These are phyloP conservation scores for Xylaria venustula DNA, from an alignment of 495 filamentous ascomycete species.

Conservation along the genomic window DNA sequence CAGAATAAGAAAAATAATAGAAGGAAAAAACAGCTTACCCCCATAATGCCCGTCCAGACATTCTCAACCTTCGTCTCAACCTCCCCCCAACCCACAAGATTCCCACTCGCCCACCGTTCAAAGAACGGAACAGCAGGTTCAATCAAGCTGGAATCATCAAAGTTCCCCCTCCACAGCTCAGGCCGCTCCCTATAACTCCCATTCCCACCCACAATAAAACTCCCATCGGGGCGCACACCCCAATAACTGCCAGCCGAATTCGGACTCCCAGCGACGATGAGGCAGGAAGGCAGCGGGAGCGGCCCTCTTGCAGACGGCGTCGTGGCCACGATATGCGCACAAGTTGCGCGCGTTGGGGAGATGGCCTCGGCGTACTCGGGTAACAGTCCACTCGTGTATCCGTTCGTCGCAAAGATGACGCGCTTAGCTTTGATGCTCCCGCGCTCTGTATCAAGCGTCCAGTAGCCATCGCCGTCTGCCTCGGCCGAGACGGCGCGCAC, in stretches of 20 bases:
- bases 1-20: too few relatives aligned
- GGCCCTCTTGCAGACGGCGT: constrained; percentile 6
- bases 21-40: constrained; percentile 3
- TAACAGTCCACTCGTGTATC: constrained; percentile 55
- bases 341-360: constrained; percentile 51
- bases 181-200: constrained; percentile 34
- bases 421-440: constrained; percentile 45
- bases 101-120: constrained; percentile 47
- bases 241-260: constrained; percentile 36
- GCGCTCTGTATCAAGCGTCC: constrained; percentile 48
- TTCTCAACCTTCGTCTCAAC: constrained; percentile 41
- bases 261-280: constrained; percentile 10
- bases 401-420: constrained; percentile 64
- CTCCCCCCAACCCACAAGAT: constrained; percentile 51
- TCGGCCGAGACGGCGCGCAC: constrained; percentile 21
- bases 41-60: constrained; percentile 55
- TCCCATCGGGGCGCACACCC: constrained; percentile 49
- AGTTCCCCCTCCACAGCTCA: constrained; percentile 48
- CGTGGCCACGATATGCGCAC: constrained; percentile 14
- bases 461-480: constrained; percentile 30
- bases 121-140: constrained; percentile 43
- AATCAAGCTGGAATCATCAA: constrained; percentile 48
- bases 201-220: constrained; percentile 54
- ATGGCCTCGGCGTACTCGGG: constrained; percentile 52
- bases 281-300: neutral